These are phyloP conservation scores for Cicer cuneatum DNA, from an alignment of 306 rosid genomes.

Conservation along the genomic window DNA sequence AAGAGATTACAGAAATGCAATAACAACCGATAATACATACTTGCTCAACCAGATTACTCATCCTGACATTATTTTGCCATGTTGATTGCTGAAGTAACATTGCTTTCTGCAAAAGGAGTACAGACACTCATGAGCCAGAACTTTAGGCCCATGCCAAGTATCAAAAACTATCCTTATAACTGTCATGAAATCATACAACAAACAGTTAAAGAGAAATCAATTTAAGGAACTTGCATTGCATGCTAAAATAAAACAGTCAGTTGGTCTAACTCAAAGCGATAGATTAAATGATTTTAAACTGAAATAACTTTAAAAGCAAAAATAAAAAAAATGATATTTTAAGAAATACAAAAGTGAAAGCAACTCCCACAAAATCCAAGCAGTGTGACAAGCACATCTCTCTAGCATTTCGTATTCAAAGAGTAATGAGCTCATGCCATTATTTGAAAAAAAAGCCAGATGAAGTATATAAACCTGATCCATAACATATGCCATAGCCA, in stretches of 20 bases:
- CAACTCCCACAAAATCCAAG: slow-evolving; percentile 23
- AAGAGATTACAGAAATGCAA: slow-evolving; percentile 10
- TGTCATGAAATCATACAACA: slow-evolving; percentile 20
- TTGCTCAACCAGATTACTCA: slow-evolving; percentile 84
- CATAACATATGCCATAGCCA: slow-evolving; percentile 94
- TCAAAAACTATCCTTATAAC: slow-evolving; percentile 23
- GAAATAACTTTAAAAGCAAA: slow-evolving; percentile 36
- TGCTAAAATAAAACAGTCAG: slow-evolving; percentile 10
- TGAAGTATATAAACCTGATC: slow-evolving; percentile 78
- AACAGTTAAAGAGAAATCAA: slow-evolving; percentile 25
- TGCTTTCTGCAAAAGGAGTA: slow-evolving; percentile 70
- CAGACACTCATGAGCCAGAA: slow-evolving; percentile 35
- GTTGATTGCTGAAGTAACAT: slow-evolving; percentile 89
- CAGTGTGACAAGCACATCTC: slow-evolving; percentile 19
- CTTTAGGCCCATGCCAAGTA: slow-evolving; percentile 24
- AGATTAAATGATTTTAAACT: slow-evolving; percentile 8
- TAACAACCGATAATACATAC: slow-evolving; percentile 49
- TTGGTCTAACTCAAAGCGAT: slow-evolving; percentile 20
- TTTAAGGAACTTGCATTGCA: slow-evolving; percentile 25
- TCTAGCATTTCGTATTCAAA: slow-evolving; percentile 25
- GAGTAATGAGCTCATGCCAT: slow-evolving; percentile 3
- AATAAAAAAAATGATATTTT: slow-evolving; percentile 18
- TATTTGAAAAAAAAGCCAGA: neutral
- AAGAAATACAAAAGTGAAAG: slow-evolving; percentile 32
- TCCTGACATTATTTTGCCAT: slow-evolving; percentile 91